Base-by-base conservation (phyloP, 331 rosid species). In the Acacia pycnantha region DNA sequence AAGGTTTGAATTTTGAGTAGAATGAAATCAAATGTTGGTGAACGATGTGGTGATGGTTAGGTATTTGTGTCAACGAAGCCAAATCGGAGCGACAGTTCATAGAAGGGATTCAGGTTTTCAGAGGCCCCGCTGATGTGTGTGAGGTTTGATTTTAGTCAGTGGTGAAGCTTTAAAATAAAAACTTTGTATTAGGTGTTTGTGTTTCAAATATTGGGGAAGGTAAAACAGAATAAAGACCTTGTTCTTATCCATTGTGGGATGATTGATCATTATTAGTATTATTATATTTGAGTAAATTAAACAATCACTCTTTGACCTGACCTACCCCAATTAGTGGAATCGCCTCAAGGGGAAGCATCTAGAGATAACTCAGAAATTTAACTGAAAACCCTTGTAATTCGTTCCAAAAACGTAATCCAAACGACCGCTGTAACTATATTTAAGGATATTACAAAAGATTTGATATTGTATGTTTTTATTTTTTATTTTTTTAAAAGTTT, bases 41-140 rank as follows among this genome's bases (percentile, higher is more conserved):
- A 16, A 46, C 77, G 53, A 11, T 56, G 82, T 56, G 79, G 14
- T 43, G 21, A 69, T 48, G 6, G 54, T 12, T 79, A 89, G 90
- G 88, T 68, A 5, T 86, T 82, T 7, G 71, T 75, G 0, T 88
- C 92, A 6, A 68, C 82, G 19, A 86, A 91, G 84, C 92, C 92
- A 24, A 91, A 86, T 82, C 86, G 95, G 81, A 88, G 94, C 59
- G 94, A 90, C 82, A 85, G 84, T 59, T 70, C 76, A 13, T 86
- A 89, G 85, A 73, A 22, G n/a, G 59, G 18, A 16, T 68, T 11
- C 21, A 5, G 54, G 33, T 16, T n/a, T 43, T 43, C 15, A 37
- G 40, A 6, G 58, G 24, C 29, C 6, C 31, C 13, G 16, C 22
- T 22, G 11, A 24, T 58, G 31, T 22, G 16, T 22, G 31, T 22